Percentiles rank a stretch among this genome's conserved stretches.
phyloP scores from a whole-genome alignment of 257 asterid genomes.

The Marsdenia floribunda region DNA sequence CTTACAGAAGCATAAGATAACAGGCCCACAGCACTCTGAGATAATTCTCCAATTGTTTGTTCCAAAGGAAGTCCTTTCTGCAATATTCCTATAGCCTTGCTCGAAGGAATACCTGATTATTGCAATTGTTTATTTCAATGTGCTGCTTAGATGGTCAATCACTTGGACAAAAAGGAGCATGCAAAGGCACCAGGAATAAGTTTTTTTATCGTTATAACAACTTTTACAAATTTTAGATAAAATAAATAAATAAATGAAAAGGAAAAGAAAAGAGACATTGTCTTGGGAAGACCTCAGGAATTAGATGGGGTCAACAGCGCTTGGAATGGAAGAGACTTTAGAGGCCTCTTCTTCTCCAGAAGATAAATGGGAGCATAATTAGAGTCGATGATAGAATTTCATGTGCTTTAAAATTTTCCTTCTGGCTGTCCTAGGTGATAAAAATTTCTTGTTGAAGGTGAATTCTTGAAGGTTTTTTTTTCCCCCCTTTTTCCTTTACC shows the following conservation, averaged over 20 bases:
- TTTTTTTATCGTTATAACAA: neutral
- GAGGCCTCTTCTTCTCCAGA: too few relatives aligned
- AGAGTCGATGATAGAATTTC: neutral
- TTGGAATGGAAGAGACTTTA: too few relatives aligned
- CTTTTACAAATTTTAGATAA: too few relatives aligned
- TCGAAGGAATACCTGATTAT: slow-evolving; percentile 52
- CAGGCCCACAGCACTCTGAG: slow-evolving; percentile 40
- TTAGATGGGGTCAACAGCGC: too few relatives aligned
- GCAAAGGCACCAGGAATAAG: neutral
- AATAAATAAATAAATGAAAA: too few relatives aligned
- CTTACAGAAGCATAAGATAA: slow-evolving; percentile 68
- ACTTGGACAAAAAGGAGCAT: neutral
- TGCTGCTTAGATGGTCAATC: neutral
- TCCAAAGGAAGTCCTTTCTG: slow-evolving; percentile 44
- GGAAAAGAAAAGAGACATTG: too few relatives aligned
- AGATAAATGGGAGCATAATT: neutral
- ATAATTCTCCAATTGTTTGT: slow-evolving; percentile 40
- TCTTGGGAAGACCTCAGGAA: too few relatives aligned
- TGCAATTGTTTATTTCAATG: slow-evolving; percentile 6
- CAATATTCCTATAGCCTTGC: slow-evolving; percentile 37
- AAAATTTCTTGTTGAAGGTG: neutral
- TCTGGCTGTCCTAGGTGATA: neutral
- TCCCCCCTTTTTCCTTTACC: too few relatives aligned
- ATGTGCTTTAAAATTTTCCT: neutral
- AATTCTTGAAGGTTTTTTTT: neutral